Evolutionary conservation across 495 filamentous ascomycete species (phyloP).

Genomic region (Penicillium steckii): DNA sequence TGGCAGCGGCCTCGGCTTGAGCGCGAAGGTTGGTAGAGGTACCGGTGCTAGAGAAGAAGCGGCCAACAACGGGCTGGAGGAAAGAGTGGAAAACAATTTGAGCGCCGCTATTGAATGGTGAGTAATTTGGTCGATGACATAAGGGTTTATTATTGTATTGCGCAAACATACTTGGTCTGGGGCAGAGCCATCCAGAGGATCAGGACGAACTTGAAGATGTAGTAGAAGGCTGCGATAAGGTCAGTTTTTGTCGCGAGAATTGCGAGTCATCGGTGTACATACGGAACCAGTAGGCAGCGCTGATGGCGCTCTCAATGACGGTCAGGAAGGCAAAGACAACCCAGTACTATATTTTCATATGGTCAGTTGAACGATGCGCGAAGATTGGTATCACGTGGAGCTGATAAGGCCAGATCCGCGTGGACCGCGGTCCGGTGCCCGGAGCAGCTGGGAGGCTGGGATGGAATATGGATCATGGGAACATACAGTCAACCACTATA

Average conservation of each 20-base stretch:
- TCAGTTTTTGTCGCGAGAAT: constrained; percentile 3
- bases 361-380: constrained; percentile 12
- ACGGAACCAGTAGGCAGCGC: constrained; percentile 98
- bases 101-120: constrained; percentile 66
- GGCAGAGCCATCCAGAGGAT: constrained; percentile 97
- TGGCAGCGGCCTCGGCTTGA: constrained; percentile 75
- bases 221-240: constrained; percentile 78
- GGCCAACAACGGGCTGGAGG: constrained; percentile 84
- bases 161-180: constrained; percentile 72
- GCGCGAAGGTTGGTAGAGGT: constrained; percentile 88
- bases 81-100: constrained; percentile 96
- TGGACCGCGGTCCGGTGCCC: constrained; percentile 10
- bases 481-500: constrained; percentile 68
- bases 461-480: constrained; percentile 19
- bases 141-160: background rate
- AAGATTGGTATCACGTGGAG: constrained; percentile 23
- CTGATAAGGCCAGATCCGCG: constrained; percentile 13
- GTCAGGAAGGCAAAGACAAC: constrained; percentile 93
- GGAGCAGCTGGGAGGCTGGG: constrained; percentile 5
- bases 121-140: constrained; percentile 16
- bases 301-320: constrained; percentile 88
- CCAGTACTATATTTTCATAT: constrained; percentile 72
- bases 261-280: constrained; percentile 30
- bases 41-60: constrained; percentile 77
- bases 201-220: constrained; percentile 97